phyloP scores from a whole-genome alignment of 2,329 filamentous ascomycete species.

The Dactylellina haptotyla region DNA sequence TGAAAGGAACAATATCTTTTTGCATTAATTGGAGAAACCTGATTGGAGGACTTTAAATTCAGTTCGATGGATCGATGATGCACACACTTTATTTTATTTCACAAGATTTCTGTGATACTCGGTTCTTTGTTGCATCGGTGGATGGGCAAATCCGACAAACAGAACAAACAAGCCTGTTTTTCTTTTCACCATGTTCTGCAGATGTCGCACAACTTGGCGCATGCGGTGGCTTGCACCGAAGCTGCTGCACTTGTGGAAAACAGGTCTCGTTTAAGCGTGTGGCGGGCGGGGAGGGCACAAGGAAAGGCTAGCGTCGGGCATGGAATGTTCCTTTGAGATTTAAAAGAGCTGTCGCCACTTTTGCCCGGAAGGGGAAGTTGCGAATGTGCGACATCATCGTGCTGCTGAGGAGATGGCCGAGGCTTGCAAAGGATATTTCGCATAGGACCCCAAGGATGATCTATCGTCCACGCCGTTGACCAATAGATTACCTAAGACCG shows the following conservation, averaged over 20 bases:
- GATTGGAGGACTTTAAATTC: conserved; percentile 18
- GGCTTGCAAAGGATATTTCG: neutral
- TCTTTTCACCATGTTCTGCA: too few relatives aligned
- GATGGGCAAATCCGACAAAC: neutral
- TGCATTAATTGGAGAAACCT: neutral
- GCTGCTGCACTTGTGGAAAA: conserved; percentile 4
- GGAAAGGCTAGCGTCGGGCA: conserved; percentile 44
- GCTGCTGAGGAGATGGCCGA: conserved; percentile 1
- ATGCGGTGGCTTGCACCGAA: conserved; percentile 44
- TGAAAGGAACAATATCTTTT: neutral
- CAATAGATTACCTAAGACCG: conserved; percentile 13
- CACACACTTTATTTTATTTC: conserved; percentile 1
- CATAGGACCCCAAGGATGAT: neutral
- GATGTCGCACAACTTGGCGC: conserved; percentile 52
- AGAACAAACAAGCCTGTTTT: too few relatives aligned
- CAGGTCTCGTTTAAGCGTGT: conserved; percentile 42
- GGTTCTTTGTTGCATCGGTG: too few relatives aligned
- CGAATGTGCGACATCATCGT: conserved; percentile 34
- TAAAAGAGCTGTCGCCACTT: conserved; percentile 13
- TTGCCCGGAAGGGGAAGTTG: conserved; percentile 46
- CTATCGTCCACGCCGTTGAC: neutral
- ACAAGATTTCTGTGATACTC: too few relatives aligned
- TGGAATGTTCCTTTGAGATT: conserved; percentile 33
- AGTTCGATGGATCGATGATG: conserved; percentile 2
- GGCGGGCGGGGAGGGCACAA: conserved; percentile 27